Conservation (phyloP, 371 early-diverging fungal species). For the Mortierella sp. region DNA sequence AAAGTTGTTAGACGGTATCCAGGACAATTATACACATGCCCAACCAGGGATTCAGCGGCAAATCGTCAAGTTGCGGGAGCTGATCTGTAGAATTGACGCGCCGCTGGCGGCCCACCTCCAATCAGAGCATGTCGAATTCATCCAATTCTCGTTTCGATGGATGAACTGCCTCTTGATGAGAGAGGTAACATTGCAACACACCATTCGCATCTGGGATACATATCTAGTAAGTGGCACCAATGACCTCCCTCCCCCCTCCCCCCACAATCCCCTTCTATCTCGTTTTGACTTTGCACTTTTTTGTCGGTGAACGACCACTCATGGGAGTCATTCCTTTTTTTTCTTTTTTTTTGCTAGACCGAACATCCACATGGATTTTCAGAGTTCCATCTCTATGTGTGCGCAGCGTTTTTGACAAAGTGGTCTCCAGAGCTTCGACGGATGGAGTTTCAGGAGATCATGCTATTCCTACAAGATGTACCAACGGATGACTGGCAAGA, state of each 20-base stretch:
- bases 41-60: constrained; percentile 97
- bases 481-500: constrained; percentile 91
- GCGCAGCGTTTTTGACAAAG: constrained; percentile 95
- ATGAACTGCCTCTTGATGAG: constrained; percentile 99
- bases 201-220: constrained; percentile 98
- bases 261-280: no score
- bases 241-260: no score
- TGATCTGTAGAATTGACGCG: constrained; percentile 92
- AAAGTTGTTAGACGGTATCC: constrained; percentile 95
- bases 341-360: constrained; percentile 59
- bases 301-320: background rate
- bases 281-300: no score
- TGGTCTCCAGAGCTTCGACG: constrained; percentile 87
- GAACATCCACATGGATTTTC: constrained; percentile 93
- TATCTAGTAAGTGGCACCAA: constrained; percentile 73
- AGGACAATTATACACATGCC: constrained; percentile 97
- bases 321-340: background rate
- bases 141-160: constrained; percentile 99
- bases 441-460: constrained; percentile 94
- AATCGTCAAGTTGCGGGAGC: constrained; percentile 84
- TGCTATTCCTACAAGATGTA: constrained; percentile 93
- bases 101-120: constrained; percentile 85
- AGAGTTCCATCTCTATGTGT: constrained; percentile 96
- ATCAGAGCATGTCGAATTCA: constrained; percentile 91
- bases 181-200: constrained; percentile 86